Percentiles rank a stretch among this genome's conserved stretches.
Evolutionary conservation across 2,329 filamentous ascomycete genomes (phyloP).

Genomic region (Escovopsis sp.): DNA sequence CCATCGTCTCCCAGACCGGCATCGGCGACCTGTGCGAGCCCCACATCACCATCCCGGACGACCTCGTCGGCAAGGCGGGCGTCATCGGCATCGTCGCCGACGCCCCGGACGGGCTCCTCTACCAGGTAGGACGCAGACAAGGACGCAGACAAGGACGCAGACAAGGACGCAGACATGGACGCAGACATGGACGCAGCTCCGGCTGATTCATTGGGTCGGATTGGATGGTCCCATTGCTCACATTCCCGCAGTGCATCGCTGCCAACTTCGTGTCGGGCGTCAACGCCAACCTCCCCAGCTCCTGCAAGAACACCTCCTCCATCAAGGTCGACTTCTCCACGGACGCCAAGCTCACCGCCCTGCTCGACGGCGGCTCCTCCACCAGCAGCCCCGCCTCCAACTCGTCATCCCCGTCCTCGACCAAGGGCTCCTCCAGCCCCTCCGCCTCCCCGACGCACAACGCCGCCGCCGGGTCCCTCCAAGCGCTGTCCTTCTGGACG

Average conservation of each 20-base stretch:
- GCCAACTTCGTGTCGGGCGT: conserved; percentile 38
- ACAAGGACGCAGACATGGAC: no score
- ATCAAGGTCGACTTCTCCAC: conserved; percentile 16
- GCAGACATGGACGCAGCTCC: no score
- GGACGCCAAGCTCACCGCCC: conserved; percentile 19
- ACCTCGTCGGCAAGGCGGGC: conserved; percentile 39
- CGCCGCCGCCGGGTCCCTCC: conserved; percentile 13
- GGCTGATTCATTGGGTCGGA: not conserved
- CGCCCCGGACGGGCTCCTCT: conserved; percentile 40
- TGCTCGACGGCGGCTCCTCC: conserved; percentile 11
- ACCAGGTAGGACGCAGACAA: conserved; percentile 37
- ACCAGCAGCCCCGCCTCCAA: conserved; percentile 5
- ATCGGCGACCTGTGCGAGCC: conserved; percentile 39
- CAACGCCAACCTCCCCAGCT: conserved; percentile 12
- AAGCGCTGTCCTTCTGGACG: conserved; percentile 11
- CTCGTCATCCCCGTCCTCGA: conserved; percentile 5
- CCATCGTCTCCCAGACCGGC: conserved; percentile 37
- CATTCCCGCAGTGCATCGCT: conserved; percentile 30
- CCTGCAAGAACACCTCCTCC: conserved; percentile 23
- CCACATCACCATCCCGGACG: conserved; percentile 29
- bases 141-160: no score
- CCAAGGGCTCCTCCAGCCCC: conserved; percentile 9
- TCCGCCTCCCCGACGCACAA: conserved; percentile 7
- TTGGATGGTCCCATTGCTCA: not conserved
- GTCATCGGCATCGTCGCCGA: conserved; percentile 35